Base-by-base conservation (phyloP, 208 protist species). In the Leishmania tropica region DNA sequence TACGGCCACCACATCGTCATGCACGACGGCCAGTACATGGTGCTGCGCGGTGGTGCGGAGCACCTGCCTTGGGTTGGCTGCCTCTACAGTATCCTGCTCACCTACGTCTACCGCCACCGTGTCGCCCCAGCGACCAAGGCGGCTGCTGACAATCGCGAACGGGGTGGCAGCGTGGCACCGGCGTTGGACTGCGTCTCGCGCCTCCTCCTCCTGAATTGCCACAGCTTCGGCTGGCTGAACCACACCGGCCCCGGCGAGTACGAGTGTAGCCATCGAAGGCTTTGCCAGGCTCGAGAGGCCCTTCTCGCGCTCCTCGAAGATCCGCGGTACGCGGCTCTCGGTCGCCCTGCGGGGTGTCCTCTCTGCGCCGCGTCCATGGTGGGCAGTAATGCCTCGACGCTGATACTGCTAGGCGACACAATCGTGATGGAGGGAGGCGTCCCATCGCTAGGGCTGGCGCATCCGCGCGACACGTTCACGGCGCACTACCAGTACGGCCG, bases 391-490 rank as follows among this genome's bases (percentile, higher is more conserved):
- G 84, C 79, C 28, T 56, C 19, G 42, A 92, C 87, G 42, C 51
- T 85, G 28, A 80, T 94, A 73, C 85, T 94, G 68, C 87, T 94
- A 28, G 81, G 85, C 71, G 83, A 94, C 73, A 86, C 88, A 1
- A 88, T 93, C 47, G 76, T 94, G 60, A 90, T 94, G 86, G 91
- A 93, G 72, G 91, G 91, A 54, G 91, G 91, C 10, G 86, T 86
- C 45, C 89, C 89, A 37, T 91, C 91, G 45, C 85, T 94, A 28
- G 72, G 86, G 24, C 75, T 92, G 48, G 71, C 87, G n/a, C 37
- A 35, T 4, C 40, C 67, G 53, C 85, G 80, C 60, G 37, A 76
- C 60, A 86, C 89, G 28, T 90, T 90, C 77, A 81, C 76, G 5
- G 85, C 85, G 13, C 89, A 93, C 82, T 83, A 90, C 53, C 85